Conservation (phyloP, 345 rosid genomes). For the Salix suchowensis region DNA sequence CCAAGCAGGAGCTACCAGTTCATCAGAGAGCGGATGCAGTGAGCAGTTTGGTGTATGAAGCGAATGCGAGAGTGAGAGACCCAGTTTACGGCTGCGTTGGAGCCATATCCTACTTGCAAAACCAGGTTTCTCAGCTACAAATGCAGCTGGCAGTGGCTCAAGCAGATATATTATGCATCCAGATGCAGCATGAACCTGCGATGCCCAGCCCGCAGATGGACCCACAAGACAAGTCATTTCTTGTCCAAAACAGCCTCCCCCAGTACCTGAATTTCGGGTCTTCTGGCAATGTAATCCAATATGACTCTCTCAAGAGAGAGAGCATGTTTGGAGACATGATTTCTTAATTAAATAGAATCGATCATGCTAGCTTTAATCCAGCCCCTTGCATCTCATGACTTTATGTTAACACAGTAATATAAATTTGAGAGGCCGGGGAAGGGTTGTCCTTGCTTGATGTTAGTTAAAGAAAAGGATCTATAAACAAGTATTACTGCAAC, state of each 20-base stretch:
- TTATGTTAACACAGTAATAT: neutral
- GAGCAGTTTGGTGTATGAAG: slow-evolving; percentile 33
- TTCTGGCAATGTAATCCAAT: slow-evolving; percentile 22
- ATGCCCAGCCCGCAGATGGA: slow-evolving; percentile 6
- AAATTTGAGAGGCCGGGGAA: neutral
- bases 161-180: slow-evolving; percentile 27
- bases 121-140: slow-evolving; percentile 29
- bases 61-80: slow-evolving; percentile 28
- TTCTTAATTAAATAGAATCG: slow-evolving; percentile 26
- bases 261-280: slow-evolving; percentile 24
- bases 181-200: slow-evolving; percentile 24
- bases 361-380: neutral
- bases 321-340: slow-evolving; percentile 48
- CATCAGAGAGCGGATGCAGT: slow-evolving; percentile 33
- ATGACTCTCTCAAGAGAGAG: slow-evolving; percentile 22
- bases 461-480: neutral
- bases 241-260: slow-evolving; percentile 11
- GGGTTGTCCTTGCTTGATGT: neutral
- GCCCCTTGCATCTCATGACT: neutral
- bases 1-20: slow-evolving; percentile 24
- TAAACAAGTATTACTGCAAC: neutral
- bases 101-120: slow-evolving; percentile 31
- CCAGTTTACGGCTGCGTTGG: slow-evolving; percentile 34
- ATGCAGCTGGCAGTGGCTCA: slow-evolving; percentile 30
- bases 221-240: slow-evolving; percentile 12